A percentile compares a stretch with the other conserved stretches of the same genome.
Evolutionary conservation across 371 early-diverging fungal species (phyloP).

Genomic region (Umbelopsis sp.): DNA sequence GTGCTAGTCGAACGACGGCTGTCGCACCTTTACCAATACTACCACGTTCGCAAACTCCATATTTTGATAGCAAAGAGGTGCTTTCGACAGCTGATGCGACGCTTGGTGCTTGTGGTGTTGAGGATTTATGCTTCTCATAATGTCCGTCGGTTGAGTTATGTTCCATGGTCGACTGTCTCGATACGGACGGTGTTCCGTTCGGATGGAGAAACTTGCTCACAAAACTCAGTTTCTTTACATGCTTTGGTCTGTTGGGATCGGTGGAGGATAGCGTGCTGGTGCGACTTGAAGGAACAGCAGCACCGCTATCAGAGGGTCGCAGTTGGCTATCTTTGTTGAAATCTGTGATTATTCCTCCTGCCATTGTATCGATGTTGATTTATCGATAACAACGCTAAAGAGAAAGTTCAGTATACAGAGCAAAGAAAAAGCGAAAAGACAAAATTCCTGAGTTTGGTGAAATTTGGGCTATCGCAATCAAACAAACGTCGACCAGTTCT

Average conservation of each 20-base stretch:
- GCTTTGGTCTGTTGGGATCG: not conserved
- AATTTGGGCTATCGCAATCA: not conserved
- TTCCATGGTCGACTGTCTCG: constrained; percentile 7
- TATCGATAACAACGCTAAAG: too few species aligned
- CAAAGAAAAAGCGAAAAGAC: not conserved
- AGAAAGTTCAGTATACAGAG: not conserved
- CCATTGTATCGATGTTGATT: not conserved
- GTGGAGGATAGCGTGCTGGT: constrained; percentile 1
- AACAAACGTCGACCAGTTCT: not conserved
- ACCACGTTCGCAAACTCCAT: constrained; percentile 76
- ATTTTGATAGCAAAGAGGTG: constrained; percentile 56
- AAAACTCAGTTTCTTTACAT: constrained; percentile 1
- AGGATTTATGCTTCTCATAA: not conserved
- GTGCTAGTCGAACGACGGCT: constrained; percentile 87
- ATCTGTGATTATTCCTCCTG: not conserved
- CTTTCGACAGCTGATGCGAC: constrained; percentile 2
- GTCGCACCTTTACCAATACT: constrained; percentile 90
- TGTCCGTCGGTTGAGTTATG: not conserved
- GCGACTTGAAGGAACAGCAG: not conserved
- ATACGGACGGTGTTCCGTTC: not conserved
- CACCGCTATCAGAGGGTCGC: not conserved
- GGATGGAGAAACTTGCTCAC: constrained; percentile 10
- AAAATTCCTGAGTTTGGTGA: not conserved
- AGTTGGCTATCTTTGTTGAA: not conserved
- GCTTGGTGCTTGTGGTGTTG: not conserved